Evolutionary conservation across 768 basidiomycete genomes (phyloP).

Genomic region (Amanita thiersii): DNA sequence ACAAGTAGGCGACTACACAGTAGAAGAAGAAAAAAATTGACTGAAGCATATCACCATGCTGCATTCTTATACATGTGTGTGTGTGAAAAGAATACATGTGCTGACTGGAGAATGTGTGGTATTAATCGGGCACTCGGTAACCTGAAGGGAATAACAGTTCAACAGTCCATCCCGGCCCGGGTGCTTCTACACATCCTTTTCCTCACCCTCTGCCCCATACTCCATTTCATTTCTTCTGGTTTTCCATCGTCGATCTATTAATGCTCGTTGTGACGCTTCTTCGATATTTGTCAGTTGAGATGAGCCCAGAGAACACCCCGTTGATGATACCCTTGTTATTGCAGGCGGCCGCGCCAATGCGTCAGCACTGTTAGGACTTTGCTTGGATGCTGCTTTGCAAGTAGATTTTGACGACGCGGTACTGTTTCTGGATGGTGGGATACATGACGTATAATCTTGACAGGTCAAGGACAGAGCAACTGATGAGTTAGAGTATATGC

Average conservation of each 20-base stretch:
- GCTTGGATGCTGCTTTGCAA: neutral
- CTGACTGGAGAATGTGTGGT: too few relatives aligned
- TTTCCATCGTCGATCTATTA: conserved; percentile 11
- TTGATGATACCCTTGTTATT: conserved; percentile 7
- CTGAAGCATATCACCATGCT: too few relatives aligned
- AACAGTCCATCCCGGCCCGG: neutral
- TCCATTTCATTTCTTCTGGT: conserved; percentile 9
- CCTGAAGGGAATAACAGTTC: too few relatives aligned
- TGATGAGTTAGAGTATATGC: conserved; percentile 18
- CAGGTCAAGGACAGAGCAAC: conserved; percentile 9
- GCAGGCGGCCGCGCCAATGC: conserved; percentile 2
- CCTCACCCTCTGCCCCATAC: conserved; percentile 2
- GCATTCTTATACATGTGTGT: too few relatives aligned
- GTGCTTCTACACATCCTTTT: neutral
- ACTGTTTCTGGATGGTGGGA: neutral
- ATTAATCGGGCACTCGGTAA: too few relatives aligned
- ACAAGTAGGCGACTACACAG: too few relatives aligned
- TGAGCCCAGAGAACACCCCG: conserved; percentile 6
- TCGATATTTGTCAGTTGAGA: conserved; percentile 4
- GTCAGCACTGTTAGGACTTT: neutral
- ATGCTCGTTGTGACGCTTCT: conserved; percentile 8
- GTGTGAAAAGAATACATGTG: neutral
- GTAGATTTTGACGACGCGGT: neutral
- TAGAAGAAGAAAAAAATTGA: neutral
- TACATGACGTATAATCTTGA: neutral